Conservation (phyloP, 768 basidiomycete genomes). For the Tulasnella sp. region DNA sequence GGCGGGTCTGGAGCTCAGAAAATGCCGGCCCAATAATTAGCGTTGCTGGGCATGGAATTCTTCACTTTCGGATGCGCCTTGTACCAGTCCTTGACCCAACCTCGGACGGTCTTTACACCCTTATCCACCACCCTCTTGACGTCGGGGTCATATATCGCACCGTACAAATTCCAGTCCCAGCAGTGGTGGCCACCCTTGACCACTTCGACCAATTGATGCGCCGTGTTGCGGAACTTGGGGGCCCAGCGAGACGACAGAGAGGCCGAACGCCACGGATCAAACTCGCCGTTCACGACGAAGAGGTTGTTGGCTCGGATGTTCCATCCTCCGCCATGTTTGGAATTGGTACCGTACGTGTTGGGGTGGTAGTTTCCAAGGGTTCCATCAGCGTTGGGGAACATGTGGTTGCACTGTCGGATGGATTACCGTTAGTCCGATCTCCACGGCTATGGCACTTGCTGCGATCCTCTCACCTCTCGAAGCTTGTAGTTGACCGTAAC, state of each 20-base stretch:
- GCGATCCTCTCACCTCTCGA: not conserved
- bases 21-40: too few species aligned
- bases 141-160: constrained; percentile 4
- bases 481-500: constrained; percentile 3
- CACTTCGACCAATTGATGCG: constrained; percentile 1
- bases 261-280: constrained; percentile 26
- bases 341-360: not conserved
- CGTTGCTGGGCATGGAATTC: not conserved
- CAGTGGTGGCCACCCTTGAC: constrained; percentile 19
- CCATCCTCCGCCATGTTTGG: constrained; percentile 19
- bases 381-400: constrained; percentile 24
- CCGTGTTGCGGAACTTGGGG: not conserved
- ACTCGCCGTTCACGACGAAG: constrained; percentile 25
- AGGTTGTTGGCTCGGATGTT: constrained; percentile 13
- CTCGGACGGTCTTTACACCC: not conserved
- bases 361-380: not conserved
- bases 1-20: too few species aligned
- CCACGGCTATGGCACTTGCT: not conserved
- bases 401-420: constrained; percentile 14
- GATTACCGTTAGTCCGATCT: not conserved
- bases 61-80: not conserved
- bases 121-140: not conserved
- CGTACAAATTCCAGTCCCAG: constrained; percentile 19
- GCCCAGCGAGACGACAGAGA: constrained; percentile 21
- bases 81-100: constrained; percentile 20